Conservation (phyloP, 805 yeast genomes). For the Pichia cephalocereana region DNA sequence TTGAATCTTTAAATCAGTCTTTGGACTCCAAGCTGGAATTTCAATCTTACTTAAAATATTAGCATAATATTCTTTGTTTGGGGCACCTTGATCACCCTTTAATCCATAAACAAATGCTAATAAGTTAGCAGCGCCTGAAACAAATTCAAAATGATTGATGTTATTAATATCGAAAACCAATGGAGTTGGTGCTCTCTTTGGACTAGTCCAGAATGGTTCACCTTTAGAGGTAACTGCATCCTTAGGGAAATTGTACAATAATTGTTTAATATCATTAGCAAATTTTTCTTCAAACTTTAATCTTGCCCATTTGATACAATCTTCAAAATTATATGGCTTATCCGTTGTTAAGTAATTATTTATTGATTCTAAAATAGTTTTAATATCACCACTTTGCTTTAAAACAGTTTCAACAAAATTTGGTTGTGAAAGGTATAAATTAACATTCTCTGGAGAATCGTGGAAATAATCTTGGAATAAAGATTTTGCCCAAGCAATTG, state of each 20-base stretch:
- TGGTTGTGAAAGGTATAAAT: slow-evolving; percentile 82
- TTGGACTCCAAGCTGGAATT: slow-evolving; percentile 65
- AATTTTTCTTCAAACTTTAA: slow-evolving; percentile 77
- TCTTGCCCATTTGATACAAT: slow-evolving; percentile 94
- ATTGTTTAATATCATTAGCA: slow-evolving; percentile 79
- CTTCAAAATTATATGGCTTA: slow-evolving; percentile 85
- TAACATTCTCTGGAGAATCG: slow-evolving; percentile 90
- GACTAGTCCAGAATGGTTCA: slow-evolving; percentile 95
- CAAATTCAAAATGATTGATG: slow-evolving; percentile 70
- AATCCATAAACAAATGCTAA: slow-evolving; percentile 87
- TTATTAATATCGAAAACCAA: slow-evolving; percentile 66
- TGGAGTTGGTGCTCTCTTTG: slow-evolving; percentile 94
- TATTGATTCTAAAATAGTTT: slow-evolving; percentile 77
- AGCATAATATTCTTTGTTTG: slow-evolving; percentile 39
- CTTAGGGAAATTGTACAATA: slow-evolving; percentile 87
- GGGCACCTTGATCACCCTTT: slow-evolving; percentile 56
- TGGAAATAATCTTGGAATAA: slow-evolving; percentile 86
- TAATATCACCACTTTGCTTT: slow-evolving; percentile 88
- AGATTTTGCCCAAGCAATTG: slow-evolving; percentile 98
- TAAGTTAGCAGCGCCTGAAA: slow-evolving; percentile 84
- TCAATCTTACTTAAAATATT: slow-evolving; percentile 42
- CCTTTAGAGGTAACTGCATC: slow-evolving; percentile 89
- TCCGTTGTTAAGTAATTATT: slow-evolving; percentile 56
- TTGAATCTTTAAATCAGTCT: slow-evolving; percentile 69
- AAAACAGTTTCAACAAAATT: slow-evolving; percentile 85